A percentile compares a stretch with the other conserved stretches of the same genome.
These are phyloP conservation scores for Kitagawia praeruptora DNA, from an alignment of 129 eudicot genomes.

Conservation along the genomic window DNA sequence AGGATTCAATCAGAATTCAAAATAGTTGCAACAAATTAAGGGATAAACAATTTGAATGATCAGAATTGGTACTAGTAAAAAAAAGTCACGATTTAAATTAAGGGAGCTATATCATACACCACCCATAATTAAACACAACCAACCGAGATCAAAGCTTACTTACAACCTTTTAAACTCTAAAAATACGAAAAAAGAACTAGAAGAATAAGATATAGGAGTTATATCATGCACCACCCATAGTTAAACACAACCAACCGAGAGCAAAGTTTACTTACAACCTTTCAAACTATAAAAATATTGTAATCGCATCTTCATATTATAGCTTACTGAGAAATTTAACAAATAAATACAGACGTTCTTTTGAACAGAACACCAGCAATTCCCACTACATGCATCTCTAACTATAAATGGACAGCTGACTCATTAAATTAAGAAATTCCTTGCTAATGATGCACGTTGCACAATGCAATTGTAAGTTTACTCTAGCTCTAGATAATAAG, in stretches of 20 bases:
- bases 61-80: no score
- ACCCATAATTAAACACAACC: not conserved
- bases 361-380: not conserved
- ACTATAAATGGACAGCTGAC: not conserved
- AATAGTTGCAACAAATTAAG: no score
- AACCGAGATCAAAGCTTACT: not conserved
- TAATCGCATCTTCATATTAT: not conserved
- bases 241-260: not conserved
- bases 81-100: no score
- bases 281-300: not conserved
- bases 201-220: not conserved
- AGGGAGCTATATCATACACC: not conserved
- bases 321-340: not conserved
- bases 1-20: no score
- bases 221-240: not conserved
- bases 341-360: not conserved
- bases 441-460: not conserved
- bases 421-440: not conserved
- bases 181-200: not conserved
- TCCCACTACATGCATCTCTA: constrained; percentile 1
- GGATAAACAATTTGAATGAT: no score
- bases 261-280: not conserved
- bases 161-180: not conserved
- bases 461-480: not conserved
- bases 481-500: not conserved